Percentiles rank a stretch among this genome's conserved stretches.
These are phyloP conservation scores for Wallacemonas sp. DNA, from an alignment of 208 protist species.

Conservation along the genomic window DNA sequence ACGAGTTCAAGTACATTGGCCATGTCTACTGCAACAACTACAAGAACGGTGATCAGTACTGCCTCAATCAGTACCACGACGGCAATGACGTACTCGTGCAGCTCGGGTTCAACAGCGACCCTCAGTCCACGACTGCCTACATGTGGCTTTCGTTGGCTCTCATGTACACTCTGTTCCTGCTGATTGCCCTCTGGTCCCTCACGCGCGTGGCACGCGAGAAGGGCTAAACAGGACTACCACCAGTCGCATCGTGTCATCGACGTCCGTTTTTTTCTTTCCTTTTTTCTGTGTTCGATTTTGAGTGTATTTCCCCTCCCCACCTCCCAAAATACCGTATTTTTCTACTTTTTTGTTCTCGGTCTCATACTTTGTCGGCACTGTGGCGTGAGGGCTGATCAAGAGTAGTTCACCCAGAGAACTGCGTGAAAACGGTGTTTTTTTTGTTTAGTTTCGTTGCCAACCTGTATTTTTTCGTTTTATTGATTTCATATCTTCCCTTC, in stretches of 20 bases:
- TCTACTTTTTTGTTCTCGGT: constrained; percentile 1
- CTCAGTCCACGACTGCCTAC: constrained; percentile 41
- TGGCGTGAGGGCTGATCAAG: no score
- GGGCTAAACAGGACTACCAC: constrained; percentile 13
- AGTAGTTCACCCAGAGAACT: no score
- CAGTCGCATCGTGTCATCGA: neutral
- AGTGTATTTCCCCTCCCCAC: no score
- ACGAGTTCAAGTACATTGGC: constrained; percentile 62
- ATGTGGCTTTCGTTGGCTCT: constrained; percentile 70
- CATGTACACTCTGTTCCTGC: constrained; percentile 50
- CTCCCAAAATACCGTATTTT: neutral
- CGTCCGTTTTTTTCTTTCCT: neutral
- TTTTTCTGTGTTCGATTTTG: constrained; percentile 12
- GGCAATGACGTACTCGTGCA: constrained; percentile 52
- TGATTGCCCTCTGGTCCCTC: constrained; percentile 39
- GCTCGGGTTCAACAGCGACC: constrained; percentile 57
- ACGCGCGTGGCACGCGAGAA: constrained; percentile 39
- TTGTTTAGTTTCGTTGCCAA: constrained; percentile 5
- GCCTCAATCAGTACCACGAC: constrained; percentile 42
- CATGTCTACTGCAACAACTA: constrained; percentile 55
- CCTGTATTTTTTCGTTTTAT: constrained; percentile 8
- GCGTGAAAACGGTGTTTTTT: no score
- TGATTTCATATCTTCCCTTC: neutral
- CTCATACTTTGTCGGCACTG: no score
- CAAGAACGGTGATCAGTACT: constrained; percentile 48